A percentile compares a stretch with the other conserved stretches of the same genome.
These are phyloP conservation scores for Rhamnella rubrinervis DNA, from an alignment of 331 rosid genomes.

Conservation along the genomic window DNA sequence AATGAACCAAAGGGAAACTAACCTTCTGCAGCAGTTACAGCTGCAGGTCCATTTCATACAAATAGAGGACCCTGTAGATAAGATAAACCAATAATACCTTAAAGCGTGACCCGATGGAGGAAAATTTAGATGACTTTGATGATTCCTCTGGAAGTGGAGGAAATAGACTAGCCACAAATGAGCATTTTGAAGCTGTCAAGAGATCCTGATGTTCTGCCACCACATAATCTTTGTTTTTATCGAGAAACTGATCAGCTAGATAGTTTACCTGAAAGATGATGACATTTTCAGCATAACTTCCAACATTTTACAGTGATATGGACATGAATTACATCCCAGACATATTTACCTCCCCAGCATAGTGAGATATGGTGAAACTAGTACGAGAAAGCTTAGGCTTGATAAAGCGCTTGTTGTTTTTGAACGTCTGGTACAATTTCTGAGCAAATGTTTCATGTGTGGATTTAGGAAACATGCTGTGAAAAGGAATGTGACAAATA, in stretches of 20 bases:
- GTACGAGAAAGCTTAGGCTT: conserved; percentile 98
- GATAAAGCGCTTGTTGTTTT: conserved; percentile 87
- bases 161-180: conserved; percentile 84
- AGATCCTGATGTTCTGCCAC: conserved; percentile 96
- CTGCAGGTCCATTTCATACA: too few species aligned
- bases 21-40: too few species aligned
- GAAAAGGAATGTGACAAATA: conserved; percentile 29
- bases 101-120: conserved; percentile 96
- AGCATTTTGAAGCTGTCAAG: conserved; percentile 78
- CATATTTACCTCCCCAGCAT: conserved; percentile 89
- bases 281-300: conserved; percentile 12
- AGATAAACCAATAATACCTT: conserved; percentile 46
- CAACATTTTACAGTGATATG: conserved; percentile 18
- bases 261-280: conserved; percentile 65
- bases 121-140: conserved; percentile 90
- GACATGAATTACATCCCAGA: conserved; percentile 22
- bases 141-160: conserved; percentile 86
- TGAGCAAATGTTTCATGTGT: conserved; percentile 97
- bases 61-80: not conserved
- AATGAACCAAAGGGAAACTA: too few species aligned
- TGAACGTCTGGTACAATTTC: conserved; percentile 94
- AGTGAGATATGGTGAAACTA: conserved; percentile 91
- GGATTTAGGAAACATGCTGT: conserved; percentile 98
- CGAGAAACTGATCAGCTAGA: conserved; percentile 92
- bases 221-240: conserved; percentile 98